Evolutionary conservation across 2,329 filamentous ascomycete genomes (phyloP).

Genomic region (Fusarium sp.): DNA sequence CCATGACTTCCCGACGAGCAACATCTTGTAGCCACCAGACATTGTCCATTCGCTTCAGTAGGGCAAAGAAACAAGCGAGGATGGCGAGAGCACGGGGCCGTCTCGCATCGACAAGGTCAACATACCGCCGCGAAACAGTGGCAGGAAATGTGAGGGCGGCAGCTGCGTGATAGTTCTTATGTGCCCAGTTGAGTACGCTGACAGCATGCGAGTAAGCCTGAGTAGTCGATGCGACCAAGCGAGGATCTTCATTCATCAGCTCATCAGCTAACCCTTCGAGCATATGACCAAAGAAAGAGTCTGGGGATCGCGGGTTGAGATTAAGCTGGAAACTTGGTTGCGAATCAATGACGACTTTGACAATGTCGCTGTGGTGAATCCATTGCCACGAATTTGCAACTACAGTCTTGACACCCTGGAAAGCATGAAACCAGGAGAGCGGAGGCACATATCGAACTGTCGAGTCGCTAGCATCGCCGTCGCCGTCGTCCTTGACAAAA

Average conservation of each 20-base stretch:
- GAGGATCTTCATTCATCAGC: slow-evolving; percentile 53
- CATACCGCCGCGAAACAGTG: slow-evolving; percentile 69
- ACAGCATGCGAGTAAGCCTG: slow-evolving; percentile 72
- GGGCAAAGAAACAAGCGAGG: slow-evolving; percentile 73
- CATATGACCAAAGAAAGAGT: slow-evolving; percentile 70
- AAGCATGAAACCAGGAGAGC: slow-evolving; percentile 73
- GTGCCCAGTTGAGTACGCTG: slow-evolving; percentile 74
- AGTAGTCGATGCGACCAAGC: slow-evolving; percentile 48
- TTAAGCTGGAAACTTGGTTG: slow-evolving; percentile 72
- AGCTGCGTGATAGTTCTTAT: slow-evolving; percentile 67
- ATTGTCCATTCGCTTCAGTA: slow-evolving; percentile 69
- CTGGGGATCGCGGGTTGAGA: slow-evolving; percentile 60
- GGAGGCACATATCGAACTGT: slow-evolving; percentile 66
- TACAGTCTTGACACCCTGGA: slow-evolving; percentile 73
- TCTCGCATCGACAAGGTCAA: slow-evolving; percentile 68
- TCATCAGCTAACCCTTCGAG: slow-evolving; percentile 69
- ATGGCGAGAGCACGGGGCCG: slow-evolving; percentile 71
- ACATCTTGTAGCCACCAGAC: slow-evolving; percentile 79
- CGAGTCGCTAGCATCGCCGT: slow-evolving; percentile 51
- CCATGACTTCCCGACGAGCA: slow-evolving; percentile 72
- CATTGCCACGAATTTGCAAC: slow-evolving; percentile 73
- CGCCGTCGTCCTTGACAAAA: slow-evolving; percentile 67
- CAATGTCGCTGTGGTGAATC: slow-evolving; percentile 67
- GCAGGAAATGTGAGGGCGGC: slow-evolving; percentile 72
- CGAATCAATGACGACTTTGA: slow-evolving; percentile 71